A percentile compares a stretch with the other conserved stretches of the same genome.
These are phyloP conservation scores for Curvularia eragrostidis DNA, from an alignment of 2,329 filamentous ascomycete species.

Conservation along the genomic window DNA sequence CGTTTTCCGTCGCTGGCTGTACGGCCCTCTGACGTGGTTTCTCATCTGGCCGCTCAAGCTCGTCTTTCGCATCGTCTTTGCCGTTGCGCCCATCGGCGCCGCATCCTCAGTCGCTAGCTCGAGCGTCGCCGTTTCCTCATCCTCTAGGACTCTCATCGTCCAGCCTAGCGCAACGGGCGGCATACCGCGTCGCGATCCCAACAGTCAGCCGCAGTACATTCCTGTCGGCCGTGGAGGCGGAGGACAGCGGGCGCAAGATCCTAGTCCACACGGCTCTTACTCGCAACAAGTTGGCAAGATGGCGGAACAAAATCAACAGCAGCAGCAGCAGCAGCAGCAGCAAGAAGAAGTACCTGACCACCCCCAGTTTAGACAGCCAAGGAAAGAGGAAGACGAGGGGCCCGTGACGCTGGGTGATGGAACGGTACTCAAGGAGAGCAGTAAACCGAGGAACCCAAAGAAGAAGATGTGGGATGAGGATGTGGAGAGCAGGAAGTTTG, in stretches of 20 bases:
- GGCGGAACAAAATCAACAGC: conserved; percentile 33
- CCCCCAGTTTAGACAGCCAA: conserved; percentile 34
- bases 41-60: conserved; percentile 81
- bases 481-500: conserved; percentile 42
- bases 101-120: conserved; percentile 32
- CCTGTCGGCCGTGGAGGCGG: conserved; percentile 60
- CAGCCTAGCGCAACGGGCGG: conserved; percentile 54
- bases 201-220: conserved; percentile 47
- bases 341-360: conserved; percentile 30
- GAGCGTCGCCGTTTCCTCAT: conserved; percentile 19
- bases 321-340: conserved; percentile 29
- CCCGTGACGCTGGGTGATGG: conserved; percentile 54
- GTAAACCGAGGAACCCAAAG: conserved; percentile 60
- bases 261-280: conserved; percentile 44
- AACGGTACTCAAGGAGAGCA: conserved; percentile 52
- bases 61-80: conserved; percentile 65
- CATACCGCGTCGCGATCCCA: conserved; percentile 40
- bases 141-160: conserved; percentile 51
- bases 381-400: conserved; percentile 36
- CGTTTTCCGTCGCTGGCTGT: conserved; percentile 81
- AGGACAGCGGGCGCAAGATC: conserved; percentile 52
- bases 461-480: conserved; percentile 67
- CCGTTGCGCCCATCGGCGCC: conserved; percentile 62
- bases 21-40: conserved; percentile 90
- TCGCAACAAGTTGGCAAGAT: conserved; percentile 44